Percentiles rank a stretch among this genome's conserved stretches.
Evolutionary conservation across 371 early-diverging fungal genomes (phyloP).

Genomic region (Catenaria anguillulae): DNA sequence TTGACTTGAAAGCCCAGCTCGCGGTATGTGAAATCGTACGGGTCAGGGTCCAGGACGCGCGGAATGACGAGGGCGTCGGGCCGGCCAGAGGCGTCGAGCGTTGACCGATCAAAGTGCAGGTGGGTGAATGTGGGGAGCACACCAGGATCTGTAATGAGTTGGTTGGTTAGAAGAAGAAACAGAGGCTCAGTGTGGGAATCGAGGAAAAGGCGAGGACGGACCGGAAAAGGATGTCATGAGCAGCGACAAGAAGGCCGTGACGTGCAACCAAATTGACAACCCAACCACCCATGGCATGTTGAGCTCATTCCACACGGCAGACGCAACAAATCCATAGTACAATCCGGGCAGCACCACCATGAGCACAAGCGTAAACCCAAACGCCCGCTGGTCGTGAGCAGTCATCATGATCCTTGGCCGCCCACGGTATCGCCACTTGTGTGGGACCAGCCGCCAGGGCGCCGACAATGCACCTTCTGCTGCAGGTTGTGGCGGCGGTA

Average conservation of each 20-base stretch:
- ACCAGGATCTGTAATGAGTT: background rate
- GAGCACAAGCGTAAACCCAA: too few relatives aligned
- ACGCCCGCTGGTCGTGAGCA: background rate
- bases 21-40: background rate
- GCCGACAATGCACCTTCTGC: too few relatives aligned
- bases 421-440: too few relatives aligned
- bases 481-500: too few relatives aligned
- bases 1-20: slow-evolving; percentile 27
- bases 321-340: slow-evolving; percentile 1
- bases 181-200: background rate
- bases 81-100: too few relatives aligned
- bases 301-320: background rate
- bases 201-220: background rate
- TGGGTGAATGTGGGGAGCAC: background rate
- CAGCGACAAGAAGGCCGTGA: background rate
- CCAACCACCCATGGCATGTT: background rate
- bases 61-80: background rate
- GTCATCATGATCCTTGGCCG: background rate
- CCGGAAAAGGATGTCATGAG: slow-evolving; percentile 1
- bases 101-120: background rate
- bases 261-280: background rate
- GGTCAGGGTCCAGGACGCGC: background rate
- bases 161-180: too few relatives aligned
- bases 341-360: background rate
- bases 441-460: too few relatives aligned